These are phyloP conservation scores for Termitomyces sp. DNA, from an alignment of 768 basidiomycete species.

Conservation along the genomic window DNA sequence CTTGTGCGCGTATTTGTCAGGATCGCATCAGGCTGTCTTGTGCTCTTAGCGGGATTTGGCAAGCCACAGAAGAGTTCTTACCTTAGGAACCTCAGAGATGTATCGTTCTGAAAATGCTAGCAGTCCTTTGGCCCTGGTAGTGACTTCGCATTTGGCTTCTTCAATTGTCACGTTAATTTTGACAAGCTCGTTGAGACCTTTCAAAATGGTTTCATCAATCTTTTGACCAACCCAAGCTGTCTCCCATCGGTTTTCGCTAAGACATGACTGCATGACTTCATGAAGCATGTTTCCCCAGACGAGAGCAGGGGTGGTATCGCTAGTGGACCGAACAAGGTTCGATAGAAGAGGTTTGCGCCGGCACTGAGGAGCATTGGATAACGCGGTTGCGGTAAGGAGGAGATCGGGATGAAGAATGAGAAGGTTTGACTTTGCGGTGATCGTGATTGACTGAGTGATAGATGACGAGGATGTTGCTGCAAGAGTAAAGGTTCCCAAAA, in stretches of 20 bases:
- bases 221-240: conserved; percentile 54
- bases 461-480: conserved; percentile 30
- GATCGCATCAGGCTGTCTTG: conserved; percentile 54
- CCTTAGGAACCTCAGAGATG: conserved; percentile 63
- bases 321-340: conserved; percentile 52
- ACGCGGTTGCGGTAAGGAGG: conserved; percentile 85
- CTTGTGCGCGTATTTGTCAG: conserved; percentile 65
- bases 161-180: conserved; percentile 56
- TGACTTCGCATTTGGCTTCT: conserved; percentile 64
- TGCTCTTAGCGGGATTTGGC: not conserved
- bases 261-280: conserved; percentile 82
- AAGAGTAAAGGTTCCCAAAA: conserved; percentile 48
- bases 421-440: conserved; percentile 63
- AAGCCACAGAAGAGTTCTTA: conserved; percentile 19
- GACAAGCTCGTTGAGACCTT: conserved; percentile 58
- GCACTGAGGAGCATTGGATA: conserved; percentile 82
- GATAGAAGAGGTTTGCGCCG: conserved; percentile 83
- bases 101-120: conserved; percentile 63
- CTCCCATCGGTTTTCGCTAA: conserved; percentile 61
- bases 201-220: conserved; percentile 53
- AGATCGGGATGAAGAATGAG: conserved; percentile 91
- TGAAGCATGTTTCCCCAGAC: conserved; percentile 95
- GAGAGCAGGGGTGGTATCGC: conserved; percentile 61
- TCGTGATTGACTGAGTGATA: conserved; percentile 42
- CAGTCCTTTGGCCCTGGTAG: conserved; percentile 60